Base-by-base conservation (phyloP, 2,329 filamentous ascomycete genomes). In the Alternaria hordeiaustralica region DNA sequence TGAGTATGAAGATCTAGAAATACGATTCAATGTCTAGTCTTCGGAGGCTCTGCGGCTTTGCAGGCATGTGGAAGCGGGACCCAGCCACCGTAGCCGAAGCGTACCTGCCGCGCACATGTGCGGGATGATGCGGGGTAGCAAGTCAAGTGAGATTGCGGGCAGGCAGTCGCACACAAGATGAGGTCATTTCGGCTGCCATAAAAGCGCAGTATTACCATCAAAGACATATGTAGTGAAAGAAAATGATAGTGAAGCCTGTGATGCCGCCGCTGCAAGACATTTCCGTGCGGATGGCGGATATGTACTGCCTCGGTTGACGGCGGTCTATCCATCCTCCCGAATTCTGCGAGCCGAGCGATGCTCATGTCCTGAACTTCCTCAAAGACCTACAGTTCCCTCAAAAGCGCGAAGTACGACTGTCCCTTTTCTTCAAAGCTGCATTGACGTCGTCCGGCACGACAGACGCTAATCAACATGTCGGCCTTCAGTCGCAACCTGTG, bases 401-500 rank as follows among this genome's bases (percentile, higher is more conserved):
- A 65, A 70, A 68, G 63, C 72, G 69, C 70, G 70, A 74, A 79
- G 76, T 78, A 74, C 75, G 76, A 72, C 71, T 69, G 58, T 73
- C 74, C 72, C 70, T 72, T 64, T 67, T 68, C 57, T 70, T 58
- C 66, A 68, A 47, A 75, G 73, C 76, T 76, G 63, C 67, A 71
- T 73, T 75, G 70, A 73, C 66, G 69, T 73, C 66, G 71, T 72
- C 70, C 64, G 65, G 70, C 66, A 70, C 75, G 71, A 62, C 70
- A 72, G 67, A 75, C 75, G 78, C 78, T 77, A 79, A 80, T 78
- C 69, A 70, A 74, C 66, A 80, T 80, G 79, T 80, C 79, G 73
- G 73, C 78, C 75, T 77, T 80, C 77, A 80, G 78, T 78, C 79
- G 79, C 74, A 79, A 76, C 69, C 68, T 81, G 64, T 80, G 76